Conservation (phyloP, 176 grass and related monocot genomes). For the Poa pratensis region DNA sequence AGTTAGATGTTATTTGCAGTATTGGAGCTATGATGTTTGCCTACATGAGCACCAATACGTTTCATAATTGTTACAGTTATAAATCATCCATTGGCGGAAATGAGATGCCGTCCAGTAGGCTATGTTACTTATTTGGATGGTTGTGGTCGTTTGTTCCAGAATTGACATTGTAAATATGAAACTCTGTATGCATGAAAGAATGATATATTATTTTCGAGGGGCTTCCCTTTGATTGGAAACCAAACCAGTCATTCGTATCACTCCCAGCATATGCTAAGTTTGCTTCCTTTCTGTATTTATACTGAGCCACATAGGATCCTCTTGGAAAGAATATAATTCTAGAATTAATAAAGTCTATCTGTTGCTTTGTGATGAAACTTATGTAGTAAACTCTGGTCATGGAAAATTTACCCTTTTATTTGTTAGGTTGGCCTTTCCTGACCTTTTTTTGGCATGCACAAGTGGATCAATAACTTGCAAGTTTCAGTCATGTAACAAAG, state of each 20-base stretch:
- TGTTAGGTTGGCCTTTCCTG: background rate
- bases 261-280: background rate
- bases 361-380: slow-evolving; percentile 10
- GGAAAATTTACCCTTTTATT: slow-evolving; percentile 4
- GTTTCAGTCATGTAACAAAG: background rate
- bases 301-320: background rate
- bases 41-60: background rate
- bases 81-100: background rate
- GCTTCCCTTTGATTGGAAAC: background rate
- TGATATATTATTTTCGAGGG: slow-evolving; percentile 1
- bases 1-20: slow-evolving; percentile 22
- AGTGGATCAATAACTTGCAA: background rate
- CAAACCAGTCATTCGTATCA: slow-evolving; percentile 7
- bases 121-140: background rate
- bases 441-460: background rate
- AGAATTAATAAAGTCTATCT: background rate
- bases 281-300: background rate
- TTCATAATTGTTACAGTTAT: background rate
- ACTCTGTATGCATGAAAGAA: background rate
- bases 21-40: background rate
- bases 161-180: background rate
- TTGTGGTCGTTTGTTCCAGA: slow-evolving; percentile 21
- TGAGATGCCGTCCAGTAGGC: background rate
- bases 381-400: background rate
- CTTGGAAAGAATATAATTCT: background rate